Evolutionary conservation across 306 rosid species (phyloP), one percentile per base, ranked within the genome.

Genomic region (Pterocarpus santalinus): DNA sequence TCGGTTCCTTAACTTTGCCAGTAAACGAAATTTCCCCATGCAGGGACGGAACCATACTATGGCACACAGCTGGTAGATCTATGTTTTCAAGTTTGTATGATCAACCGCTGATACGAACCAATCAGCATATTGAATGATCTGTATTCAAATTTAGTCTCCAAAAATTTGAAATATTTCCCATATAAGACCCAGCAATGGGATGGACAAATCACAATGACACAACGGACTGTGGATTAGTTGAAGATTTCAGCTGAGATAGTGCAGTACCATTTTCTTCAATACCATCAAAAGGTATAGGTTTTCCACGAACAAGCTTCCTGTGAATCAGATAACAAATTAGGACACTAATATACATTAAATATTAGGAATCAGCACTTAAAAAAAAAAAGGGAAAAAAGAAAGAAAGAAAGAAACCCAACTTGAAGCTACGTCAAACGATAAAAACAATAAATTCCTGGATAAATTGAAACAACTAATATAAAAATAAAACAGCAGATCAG

Each of bases 231-330:
- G 89, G 87, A 60, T 85, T 91, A 74, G 82, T 78, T 67, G 95
- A 91, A 56, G 97, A 58, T 73, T 91, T 89, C 81, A 86, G 46
- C 80, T 80, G 86, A 63, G 92, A 86, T 13, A 77, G 71, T 33
- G 92, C 89, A 53, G 92, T 85, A 72, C 90, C 97, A 84, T 75
- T 82, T 82, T 93, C 97, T 49, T 94, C 98, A 28, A 77, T 89
- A 68, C 87, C 97, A 69, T 95, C 94, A 49, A 89, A 93, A 30
- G 73, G 79, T 36, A 92, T 58, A 4, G 90, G 89, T 68, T 86
- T 86, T 73, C 93, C 92, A 63, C 76, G 72, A 22, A 85, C 76
- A 65, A 81, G 68, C 75, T 95, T 93, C 92, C 99, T 95, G 94
- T 70, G 52, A 69, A 75, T 11, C 72, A 74, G 70, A 66, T 30